Percentiles rank a stretch among this genome's conserved stretches.
phyloP scores from a whole-genome alignment of 1,284 basidiomycete genomes.

The Thecaphora thlaspeos region DNA sequence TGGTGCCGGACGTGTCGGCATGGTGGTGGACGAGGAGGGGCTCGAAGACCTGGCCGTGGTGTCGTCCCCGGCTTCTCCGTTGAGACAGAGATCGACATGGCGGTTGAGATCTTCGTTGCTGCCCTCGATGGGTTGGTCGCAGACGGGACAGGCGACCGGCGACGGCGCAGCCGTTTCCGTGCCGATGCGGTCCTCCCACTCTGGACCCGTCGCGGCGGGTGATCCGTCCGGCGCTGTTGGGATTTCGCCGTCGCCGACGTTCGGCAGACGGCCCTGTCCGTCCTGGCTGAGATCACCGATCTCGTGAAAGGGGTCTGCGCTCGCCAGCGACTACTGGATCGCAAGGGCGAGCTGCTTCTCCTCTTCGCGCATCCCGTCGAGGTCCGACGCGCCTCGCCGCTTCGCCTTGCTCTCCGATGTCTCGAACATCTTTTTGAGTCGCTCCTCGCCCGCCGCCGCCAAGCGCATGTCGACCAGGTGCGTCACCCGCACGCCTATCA shows the following conservation, averaged over 20 bases:
- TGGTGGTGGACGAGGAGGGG: no score
- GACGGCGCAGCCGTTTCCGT: background rate
- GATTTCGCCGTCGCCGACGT: background rate
- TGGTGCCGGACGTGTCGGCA: background rate
- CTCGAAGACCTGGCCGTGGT: background rate
- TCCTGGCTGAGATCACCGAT: conserved; percentile 26
- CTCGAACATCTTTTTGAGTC: conserved; percentile 25
- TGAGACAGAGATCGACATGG: conserved; percentile 38
- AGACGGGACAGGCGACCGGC: conserved; percentile 25
- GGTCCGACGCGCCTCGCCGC: background rate
- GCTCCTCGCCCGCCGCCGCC: conserved; percentile 24
- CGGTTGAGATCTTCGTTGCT: conserved; percentile 32
- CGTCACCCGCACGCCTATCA: conserved; percentile 49
- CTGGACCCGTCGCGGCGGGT: background rate
- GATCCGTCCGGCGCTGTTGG: background rate
- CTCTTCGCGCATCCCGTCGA: conserved; percentile 12
- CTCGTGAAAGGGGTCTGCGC: conserved; percentile 15
- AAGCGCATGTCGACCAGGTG: conserved; percentile 38
- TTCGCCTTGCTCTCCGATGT: background rate
- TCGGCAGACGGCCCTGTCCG: background rate
- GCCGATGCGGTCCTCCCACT: no score
- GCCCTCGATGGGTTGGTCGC: conserved; percentile 11
- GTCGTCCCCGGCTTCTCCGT: conserved; percentile 3
- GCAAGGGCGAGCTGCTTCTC: conserved; percentile 31
- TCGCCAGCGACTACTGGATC: conserved; percentile 26